These are phyloP conservation scores for Puccinia horiana DNA, from an alignment of 1,284 basidiomycete genomes.

Conservation along the genomic window DNA sequence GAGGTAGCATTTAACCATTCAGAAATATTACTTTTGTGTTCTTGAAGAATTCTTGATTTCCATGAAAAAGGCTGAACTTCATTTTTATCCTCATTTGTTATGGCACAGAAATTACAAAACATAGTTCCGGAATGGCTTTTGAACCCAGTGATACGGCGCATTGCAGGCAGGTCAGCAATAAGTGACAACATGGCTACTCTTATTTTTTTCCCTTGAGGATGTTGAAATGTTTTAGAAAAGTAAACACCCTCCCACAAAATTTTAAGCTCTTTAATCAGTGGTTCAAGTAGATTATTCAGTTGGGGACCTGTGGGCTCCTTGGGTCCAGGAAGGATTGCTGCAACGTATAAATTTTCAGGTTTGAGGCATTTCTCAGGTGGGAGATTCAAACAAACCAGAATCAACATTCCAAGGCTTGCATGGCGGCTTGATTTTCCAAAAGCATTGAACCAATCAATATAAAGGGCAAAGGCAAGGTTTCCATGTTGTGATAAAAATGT, in stretches of 20 bases:
- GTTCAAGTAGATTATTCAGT: slow-evolving; percentile 57
- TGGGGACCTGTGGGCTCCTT: slow-evolving; percentile 50
- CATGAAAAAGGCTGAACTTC: not conserved
- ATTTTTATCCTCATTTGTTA: slow-evolving; percentile 7
- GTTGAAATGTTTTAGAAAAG: slow-evolving; percentile 21
- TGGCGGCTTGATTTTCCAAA: slow-evolving; percentile 17
- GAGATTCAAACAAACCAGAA: slow-evolving; percentile 30
- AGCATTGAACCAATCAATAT: slow-evolving; percentile 41
- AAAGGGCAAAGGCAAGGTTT: slow-evolving; percentile 21
- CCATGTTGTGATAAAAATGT: slow-evolving; percentile 16
- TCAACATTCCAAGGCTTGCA: slow-evolving; percentile 4
- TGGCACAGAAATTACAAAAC: slow-evolving; percentile 30
- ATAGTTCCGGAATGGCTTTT: slow-evolving; percentile 24
- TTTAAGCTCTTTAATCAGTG: slow-evolving; percentile 57
- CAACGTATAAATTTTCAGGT: slow-evolving; percentile 59
- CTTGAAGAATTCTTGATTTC: not conserved
- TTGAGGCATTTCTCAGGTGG: slow-evolving; percentile 57
- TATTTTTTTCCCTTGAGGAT: slow-evolving; percentile 9
- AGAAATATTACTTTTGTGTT: not conserved
- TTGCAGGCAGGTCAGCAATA: slow-evolving; percentile 30
- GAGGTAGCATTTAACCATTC: not conserved
- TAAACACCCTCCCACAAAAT: slow-evolving; percentile 54
- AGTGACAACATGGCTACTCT: not conserved
- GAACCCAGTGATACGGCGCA: not conserved
- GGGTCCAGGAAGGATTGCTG: slow-evolving; percentile 58